phyloP scores from a whole-genome alignment of 225 moss, liverwort and hornwort species.

The Straminergon stramineum region DNA sequence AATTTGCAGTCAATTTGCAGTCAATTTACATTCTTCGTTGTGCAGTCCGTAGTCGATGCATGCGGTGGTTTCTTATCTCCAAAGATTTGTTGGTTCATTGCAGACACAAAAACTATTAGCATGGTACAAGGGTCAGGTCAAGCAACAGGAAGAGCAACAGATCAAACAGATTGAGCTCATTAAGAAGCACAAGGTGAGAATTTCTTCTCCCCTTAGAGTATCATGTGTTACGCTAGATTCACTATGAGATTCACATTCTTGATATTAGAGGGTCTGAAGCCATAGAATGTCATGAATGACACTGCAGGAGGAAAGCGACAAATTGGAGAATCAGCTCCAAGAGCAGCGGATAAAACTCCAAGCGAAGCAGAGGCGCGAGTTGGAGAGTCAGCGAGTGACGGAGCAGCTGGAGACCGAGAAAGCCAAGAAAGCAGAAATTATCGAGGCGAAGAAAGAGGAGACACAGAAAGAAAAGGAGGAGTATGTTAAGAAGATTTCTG shows the following conservation, averaged over 20 bases:
- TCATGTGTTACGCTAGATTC: background rate
- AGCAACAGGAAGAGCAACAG: conserved; percentile 51
- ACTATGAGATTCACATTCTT: background rate
- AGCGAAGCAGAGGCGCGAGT: conserved; percentile 37
- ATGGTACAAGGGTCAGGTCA: conserved; percentile 36
- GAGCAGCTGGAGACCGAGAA: conserved; percentile 53
- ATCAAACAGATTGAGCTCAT: conserved; percentile 59
- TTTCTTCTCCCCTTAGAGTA: background rate
- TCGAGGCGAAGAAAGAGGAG: conserved; percentile 13
- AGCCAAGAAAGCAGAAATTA: conserved; percentile 28
- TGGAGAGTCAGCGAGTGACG: conserved; percentile 38
- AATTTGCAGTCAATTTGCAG: background rate
- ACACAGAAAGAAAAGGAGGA: conserved; percentile 29
- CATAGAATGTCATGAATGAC: background rate
- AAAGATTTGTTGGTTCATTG: background rate
- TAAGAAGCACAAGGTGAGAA: conserved; percentile 58
- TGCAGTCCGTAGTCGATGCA: background rate
- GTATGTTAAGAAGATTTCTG: conserved; percentile 14
- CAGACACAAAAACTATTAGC: conserved; percentile 42
- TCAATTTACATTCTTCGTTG: background rate
- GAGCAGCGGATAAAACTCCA: conserved; percentile 31
- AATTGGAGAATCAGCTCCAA: conserved; percentile 44
- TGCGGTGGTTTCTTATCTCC: background rate
- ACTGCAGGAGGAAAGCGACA: conserved; percentile 43
- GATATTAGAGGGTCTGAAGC: background rate